Percentiles rank a stretch among this genome's conserved stretches.
phyloP scores from a whole-genome alignment of 2,329 filamentous ascomycete species.

The Diplocarpon rosae region DNA sequence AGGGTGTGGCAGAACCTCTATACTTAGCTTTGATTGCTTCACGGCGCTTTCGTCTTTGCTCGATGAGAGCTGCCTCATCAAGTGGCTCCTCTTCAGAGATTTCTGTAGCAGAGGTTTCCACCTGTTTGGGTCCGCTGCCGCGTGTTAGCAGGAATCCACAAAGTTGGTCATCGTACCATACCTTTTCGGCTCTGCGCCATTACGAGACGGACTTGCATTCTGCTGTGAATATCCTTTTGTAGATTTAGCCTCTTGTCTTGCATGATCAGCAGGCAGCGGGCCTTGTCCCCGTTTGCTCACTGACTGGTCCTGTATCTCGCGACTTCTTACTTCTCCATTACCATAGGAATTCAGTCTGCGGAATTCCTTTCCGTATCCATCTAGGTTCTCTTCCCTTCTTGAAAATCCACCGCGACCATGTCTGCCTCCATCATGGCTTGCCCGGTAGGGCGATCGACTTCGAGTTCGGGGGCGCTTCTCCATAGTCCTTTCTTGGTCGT shows the following conservation, averaged over 20 bases:
- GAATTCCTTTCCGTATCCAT: constrained; percentile 9
- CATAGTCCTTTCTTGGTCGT: constrained; percentile 37
- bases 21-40: constrained; percentile 81
- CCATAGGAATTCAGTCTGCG: constrained; percentile 19
- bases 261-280: constrained; percentile 45
- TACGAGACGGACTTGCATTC: constrained; percentile 31
- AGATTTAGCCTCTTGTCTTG: constrained; percentile 58
- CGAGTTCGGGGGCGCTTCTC: constrained; percentile 46
- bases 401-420: constrained; percentile 14
- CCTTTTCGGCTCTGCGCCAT: constrained; percentile 31
- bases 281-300: constrained; percentile 53
- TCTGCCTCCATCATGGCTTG: constrained; percentile 25
- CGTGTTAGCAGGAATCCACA: constrained; percentile 12
- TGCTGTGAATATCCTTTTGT: constrained; percentile 46
- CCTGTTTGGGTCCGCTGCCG: constrained; percentile 15
- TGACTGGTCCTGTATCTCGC: constrained; percentile 44
- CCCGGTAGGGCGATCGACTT: constrained; percentile 35
- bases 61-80: constrained; percentile 74
- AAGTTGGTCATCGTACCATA: constrained; percentile 13
- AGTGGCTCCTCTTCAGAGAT: constrained; percentile 45
- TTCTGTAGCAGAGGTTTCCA: constrained; percentile 31
- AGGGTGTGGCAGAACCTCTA: constrained; percentile 55
- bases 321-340: constrained; percentile 34
- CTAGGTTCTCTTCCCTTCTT: constrained; percentile 16
- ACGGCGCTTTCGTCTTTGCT: constrained; percentile 72